Evolutionary conservation across 768 basidiomycete species (phyloP).

Genomic region (Rubroboletus satanas): DNA sequence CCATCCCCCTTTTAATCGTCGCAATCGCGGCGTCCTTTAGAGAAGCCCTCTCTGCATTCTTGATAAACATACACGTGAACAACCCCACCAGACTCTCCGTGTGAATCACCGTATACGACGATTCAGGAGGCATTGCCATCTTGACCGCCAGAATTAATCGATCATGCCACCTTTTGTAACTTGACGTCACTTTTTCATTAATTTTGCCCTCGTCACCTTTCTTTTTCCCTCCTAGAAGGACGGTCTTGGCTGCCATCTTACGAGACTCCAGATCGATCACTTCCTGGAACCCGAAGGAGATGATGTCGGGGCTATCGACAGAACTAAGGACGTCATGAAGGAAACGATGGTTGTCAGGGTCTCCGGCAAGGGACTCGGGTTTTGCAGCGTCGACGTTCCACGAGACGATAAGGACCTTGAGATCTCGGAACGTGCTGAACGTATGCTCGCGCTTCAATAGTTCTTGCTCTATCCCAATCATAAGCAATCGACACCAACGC

Average conservation of each 20-base stretch:
- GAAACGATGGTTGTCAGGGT: conserved; percentile 73
- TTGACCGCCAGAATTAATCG: conserved; percentile 69
- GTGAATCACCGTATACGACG: conserved; percentile 76
- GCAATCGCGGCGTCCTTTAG: conserved; percentile 72
- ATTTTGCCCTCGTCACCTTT: conserved; percentile 46
- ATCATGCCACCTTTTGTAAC: conserved; percentile 90
- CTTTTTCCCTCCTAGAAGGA: conserved; percentile 73
- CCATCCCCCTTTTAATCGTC: conserved; percentile 89
- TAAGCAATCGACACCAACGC: background rate
- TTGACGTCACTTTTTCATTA: conserved; percentile 80
- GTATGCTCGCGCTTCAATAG: conserved; percentile 68
- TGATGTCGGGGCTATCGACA: conserved; percentile 78
- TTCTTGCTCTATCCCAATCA: conserved; percentile 55
- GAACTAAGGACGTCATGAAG: conserved; percentile 72
- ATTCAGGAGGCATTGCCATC: conserved; percentile 65
- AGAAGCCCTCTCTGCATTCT: conserved; percentile 54
- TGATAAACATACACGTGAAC: conserved; percentile 73
- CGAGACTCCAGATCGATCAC: conserved; percentile 93
- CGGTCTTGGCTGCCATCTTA: conserved; percentile 88
- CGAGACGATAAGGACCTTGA: conserved; percentile 76
- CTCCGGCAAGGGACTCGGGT: conserved; percentile 66
- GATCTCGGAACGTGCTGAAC: conserved; percentile 75
- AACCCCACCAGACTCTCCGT: conserved; percentile 90
- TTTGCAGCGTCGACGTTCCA: conserved; percentile 93
- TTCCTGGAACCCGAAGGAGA: conserved; percentile 94